Conservation (phyloP, 2,329 filamentous ascomycete genomes). For the Trichophyton mentagrophytes region DNA sequence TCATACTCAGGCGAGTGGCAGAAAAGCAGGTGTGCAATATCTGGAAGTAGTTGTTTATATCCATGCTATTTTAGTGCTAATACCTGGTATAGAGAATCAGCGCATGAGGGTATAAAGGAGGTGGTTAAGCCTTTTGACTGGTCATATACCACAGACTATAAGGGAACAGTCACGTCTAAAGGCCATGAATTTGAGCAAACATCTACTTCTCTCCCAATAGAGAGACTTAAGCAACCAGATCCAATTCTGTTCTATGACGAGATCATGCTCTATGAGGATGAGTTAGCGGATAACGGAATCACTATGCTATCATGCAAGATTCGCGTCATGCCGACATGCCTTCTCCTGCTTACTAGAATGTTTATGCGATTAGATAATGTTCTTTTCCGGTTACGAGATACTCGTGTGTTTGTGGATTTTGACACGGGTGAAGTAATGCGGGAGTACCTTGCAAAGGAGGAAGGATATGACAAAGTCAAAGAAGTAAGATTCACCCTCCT, state of each 20-base stretch:
- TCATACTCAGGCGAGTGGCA: slow-evolving; percentile 87
- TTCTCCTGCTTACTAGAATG: slow-evolving; percentile 72
- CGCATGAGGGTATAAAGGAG: slow-evolving; percentile 76
- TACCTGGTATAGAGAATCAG: slow-evolving; percentile 49
- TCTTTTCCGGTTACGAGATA: slow-evolving; percentile 74
- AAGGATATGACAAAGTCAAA: slow-evolving; percentile 62
- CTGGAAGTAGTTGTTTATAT: slow-evolving; percentile 12
- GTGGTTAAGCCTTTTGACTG: slow-evolving; percentile 95
- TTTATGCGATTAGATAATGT: slow-evolving; percentile 93
- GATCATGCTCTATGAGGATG: slow-evolving; percentile 90
- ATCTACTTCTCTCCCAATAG: slow-evolving; percentile 59
- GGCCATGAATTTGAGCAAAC: slow-evolving; percentile 32
- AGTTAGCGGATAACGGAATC: slow-evolving; percentile 94
- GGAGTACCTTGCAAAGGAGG: slow-evolving; percentile 84
- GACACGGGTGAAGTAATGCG: slow-evolving; percentile 62
- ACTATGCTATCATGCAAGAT: slow-evolving; percentile 82
- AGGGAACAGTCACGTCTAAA: slow-evolving; percentile 44
- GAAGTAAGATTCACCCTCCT: slow-evolving; percentile 39
- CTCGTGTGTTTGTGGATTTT: slow-evolving; percentile 85
- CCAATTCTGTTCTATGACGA: slow-evolving; percentile 96
- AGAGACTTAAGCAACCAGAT: slow-evolving; percentile 74
- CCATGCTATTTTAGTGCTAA: background rate
- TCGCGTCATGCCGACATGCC: slow-evolving; percentile 76
- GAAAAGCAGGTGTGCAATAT: slow-evolving; percentile 41
- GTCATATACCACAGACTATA: slow-evolving; percentile 88